Evolutionary conservation across 768 basidiomycete genomes (phyloP).

Genomic region (Galerina sulciceps): DNA sequence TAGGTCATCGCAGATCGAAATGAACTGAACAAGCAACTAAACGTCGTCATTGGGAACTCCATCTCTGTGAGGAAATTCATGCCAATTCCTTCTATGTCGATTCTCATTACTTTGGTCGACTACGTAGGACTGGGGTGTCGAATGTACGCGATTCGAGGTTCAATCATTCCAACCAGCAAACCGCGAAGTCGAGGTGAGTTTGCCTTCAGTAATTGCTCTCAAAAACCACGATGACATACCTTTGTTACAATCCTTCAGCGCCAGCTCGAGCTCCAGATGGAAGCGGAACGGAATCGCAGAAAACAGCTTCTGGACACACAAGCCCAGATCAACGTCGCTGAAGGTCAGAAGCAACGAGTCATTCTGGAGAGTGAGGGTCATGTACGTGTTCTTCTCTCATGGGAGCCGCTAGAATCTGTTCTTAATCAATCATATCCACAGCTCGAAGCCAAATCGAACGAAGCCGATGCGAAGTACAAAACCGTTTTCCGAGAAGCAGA

Average conservation of each 20-base stretch:
- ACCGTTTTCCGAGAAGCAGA: constrained; percentile 56
- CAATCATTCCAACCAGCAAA: constrained; percentile 64
- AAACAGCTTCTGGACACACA: constrained; percentile 63
- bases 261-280: constrained; percentile 66
- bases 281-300: constrained; percentile 58
- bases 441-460: constrained; percentile 55
- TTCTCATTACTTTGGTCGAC: background rate
- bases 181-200: constrained; percentile 56
- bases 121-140: constrained; percentile 56
- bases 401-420: background rate
- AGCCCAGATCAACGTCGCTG: constrained; percentile 61
- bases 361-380: constrained; percentile 61
- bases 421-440: constrained; percentile 10
- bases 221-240: background rate
- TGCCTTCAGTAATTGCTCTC: background rate
- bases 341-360: constrained; percentile 59
- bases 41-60: constrained; percentile 52
- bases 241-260: constrained; percentile 31
- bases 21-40: constrained; percentile 50
- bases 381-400: constrained; percentile 27
- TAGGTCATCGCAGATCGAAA: constrained; percentile 61
- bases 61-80: constrained; percentile 38
- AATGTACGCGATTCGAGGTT: constrained; percentile 62
- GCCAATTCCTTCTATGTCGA: background rate
- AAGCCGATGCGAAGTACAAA: constrained; percentile 58